Evolutionary conservation across 768 basidiomycete species (phyloP).

Genomic region (Chalciporus piperatus): DNA sequence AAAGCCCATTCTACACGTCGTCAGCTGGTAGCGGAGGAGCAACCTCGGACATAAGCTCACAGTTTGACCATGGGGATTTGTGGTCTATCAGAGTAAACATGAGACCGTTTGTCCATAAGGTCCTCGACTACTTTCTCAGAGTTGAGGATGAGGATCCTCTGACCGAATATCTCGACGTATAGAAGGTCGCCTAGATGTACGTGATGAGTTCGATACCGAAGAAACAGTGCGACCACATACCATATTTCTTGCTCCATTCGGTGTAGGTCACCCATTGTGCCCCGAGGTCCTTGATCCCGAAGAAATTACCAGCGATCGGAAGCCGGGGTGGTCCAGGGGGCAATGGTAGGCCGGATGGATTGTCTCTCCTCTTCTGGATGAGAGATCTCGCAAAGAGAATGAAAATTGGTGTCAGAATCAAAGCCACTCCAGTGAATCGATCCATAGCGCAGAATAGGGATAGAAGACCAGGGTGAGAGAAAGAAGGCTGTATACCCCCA

Average conservation of each 20-base stretch:
- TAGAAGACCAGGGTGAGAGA: too few relatives aligned
- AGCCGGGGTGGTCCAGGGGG: constrained; percentile 43
- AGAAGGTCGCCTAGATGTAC: constrained; percentile 10
- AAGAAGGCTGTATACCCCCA: neutral
- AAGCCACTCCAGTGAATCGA: neutral
- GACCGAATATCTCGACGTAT: constrained; percentile 25
- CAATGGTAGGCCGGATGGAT: constrained; percentile 22
- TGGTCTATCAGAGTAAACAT: constrained; percentile 28
- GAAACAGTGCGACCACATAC: constrained; percentile 16
- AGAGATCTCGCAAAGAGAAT: constrained; percentile 1
- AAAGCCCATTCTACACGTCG: constrained; percentile 31
- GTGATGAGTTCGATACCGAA: too few relatives aligned
- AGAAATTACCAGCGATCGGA: constrained; percentile 43
- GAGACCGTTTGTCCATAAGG: constrained; percentile 28
- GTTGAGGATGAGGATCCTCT: constrained; percentile 23
- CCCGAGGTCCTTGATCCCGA: constrained; percentile 40
- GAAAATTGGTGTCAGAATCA: neutral
- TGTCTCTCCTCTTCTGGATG: constrained; percentile 7
- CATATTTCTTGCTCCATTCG: constrained; percentile 42
- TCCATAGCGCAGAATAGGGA: neutral
- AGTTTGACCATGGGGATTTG: constrained; percentile 21
- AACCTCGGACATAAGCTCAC: too few relatives aligned
- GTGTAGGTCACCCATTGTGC: constrained; percentile 38
- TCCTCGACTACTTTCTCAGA: constrained; percentile 24
- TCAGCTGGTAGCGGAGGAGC: too few relatives aligned